phyloP scores from a whole-genome alignment of 345 rosid genomes.

The Theobroma cacao region DNA sequence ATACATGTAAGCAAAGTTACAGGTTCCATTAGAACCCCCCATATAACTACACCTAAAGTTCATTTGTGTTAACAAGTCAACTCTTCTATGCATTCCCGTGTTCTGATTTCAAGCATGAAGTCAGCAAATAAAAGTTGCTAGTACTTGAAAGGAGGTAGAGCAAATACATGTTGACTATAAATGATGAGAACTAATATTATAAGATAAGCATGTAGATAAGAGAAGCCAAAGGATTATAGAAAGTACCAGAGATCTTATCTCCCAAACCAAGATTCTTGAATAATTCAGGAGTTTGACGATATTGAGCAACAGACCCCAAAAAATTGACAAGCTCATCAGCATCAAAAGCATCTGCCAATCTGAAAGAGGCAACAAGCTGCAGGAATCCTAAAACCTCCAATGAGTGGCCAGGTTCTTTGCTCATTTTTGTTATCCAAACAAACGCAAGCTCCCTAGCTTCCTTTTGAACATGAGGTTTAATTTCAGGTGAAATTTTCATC shows the following conservation, averaged over 20 bases:
- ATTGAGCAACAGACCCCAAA: conserved; percentile 17
- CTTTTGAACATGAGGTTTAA: conserved; percentile 21
- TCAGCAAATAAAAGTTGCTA: not conserved
- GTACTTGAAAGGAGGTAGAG: not conserved
- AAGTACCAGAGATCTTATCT: conserved; percentile 12
- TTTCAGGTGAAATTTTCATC: conserved; percentile 16
- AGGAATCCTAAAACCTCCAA: conserved; percentile 34
- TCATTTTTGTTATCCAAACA: conserved; percentile 28
- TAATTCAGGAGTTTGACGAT: conserved; percentile 20
- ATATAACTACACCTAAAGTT: not conserved
- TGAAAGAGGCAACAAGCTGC: conserved; percentile 26
- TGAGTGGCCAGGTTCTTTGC: not conserved
- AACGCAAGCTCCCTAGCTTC: conserved; percentile 25
- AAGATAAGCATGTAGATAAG: not conserved
- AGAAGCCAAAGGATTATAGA: not conserved
- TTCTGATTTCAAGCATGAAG: not conserved
- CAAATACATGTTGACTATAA: not conserved
- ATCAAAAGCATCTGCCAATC: conserved; percentile 28
- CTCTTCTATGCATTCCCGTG: not conserved
- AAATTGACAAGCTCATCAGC: conserved; percentile 25
- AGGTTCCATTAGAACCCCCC: not conserved
- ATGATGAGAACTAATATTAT: not conserved
- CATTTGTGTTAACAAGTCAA: not conserved
- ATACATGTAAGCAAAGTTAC: not conserved
- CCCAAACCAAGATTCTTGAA: conserved; percentile 27